Base-by-base conservation (phyloP, 345 rosid genomes). In the Camelina sativa region DNA sequence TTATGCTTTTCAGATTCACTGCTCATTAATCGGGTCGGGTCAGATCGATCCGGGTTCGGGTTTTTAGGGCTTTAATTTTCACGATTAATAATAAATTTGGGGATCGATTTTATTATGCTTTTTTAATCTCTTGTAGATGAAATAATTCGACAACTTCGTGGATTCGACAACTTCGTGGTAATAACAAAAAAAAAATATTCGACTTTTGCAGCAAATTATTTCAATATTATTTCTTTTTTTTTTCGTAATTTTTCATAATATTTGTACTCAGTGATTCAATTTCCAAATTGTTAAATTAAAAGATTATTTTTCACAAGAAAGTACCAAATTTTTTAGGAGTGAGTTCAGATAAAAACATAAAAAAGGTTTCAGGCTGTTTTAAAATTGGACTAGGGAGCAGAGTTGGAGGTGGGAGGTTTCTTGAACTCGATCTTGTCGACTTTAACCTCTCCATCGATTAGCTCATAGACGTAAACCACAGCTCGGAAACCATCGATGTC, bases 361-460 rank as follows among this genome's bases (percentile, higher is more conserved):
- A 32, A n/a, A n/a, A n/a, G n/a, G n/a, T n/a, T n/a, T n/a, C n/a
- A n/a, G n/a, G n/a, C n/a, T n/a, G n/a, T n/a, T n/a, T n/a, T n/a
- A n/a, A n/a, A n/a, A n/a, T n/a, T n/a, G 10, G 2, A 5, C 54
- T 71, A 91, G 73, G 86, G 86, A 41, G 89, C 80, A 47, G 86
- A 81, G 61, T 74, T 86, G 65, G 89, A 59, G 10, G 90, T 67
- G 34, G 89, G 65, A 9, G 91, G 84, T 81, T 94, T 91, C 90
- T 94, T 94, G 76, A 94, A 94, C 74, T 91, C 98, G 13, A 94
- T 94, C 81, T 94, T 94, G 84, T 94, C 98, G 0, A 94, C 98
- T 77, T 91, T 94, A 43, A 94, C 97, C 76, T 94, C 97, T 15
- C 98, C 97, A 60, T 92, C 98, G 1, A 90, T 83, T 62, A 94